Conservation (phyloP, 179 eudicot species). For the Patellifolia procumbens region DNA sequence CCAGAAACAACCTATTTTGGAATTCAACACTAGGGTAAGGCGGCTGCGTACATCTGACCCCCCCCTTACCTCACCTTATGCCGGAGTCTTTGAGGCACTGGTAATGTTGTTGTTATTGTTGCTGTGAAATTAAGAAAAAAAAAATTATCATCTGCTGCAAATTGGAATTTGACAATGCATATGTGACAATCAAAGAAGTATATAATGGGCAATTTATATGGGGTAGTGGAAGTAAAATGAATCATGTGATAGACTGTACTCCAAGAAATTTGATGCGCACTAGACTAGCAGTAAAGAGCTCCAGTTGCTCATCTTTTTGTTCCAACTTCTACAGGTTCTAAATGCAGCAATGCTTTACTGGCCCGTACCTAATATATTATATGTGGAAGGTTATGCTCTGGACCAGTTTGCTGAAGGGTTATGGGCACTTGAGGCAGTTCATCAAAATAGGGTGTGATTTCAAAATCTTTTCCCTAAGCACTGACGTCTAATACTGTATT, state of each 20-base stretch:
- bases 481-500: background rate
- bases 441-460: constrained; percentile 67
- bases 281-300: background rate
- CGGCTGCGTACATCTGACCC: no score
- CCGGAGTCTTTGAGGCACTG: background rate
- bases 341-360: constrained; percentile 98
- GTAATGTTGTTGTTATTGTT: background rate
- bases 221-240: background rate
- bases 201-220: background rate
- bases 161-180: background rate
- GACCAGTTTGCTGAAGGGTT: constrained; percentile 83
- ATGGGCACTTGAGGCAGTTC: constrained; percentile 86
- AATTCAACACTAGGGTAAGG: no score
- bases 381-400: constrained; percentile 95
- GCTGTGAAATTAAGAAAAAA: background rate
- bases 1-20: no score
- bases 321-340: constrained; percentile 57
- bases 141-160: background rate
- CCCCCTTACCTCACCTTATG: no score
- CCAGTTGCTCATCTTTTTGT: background rate
- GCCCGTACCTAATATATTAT: constrained; percentile 74
- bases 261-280: background rate
- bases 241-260: background rate
- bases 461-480: background rate
- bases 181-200: background rate